Evolutionary conservation across 164 flowering plant species (phyloP).

Genomic region (Euptelea pleiosperma): DNA sequence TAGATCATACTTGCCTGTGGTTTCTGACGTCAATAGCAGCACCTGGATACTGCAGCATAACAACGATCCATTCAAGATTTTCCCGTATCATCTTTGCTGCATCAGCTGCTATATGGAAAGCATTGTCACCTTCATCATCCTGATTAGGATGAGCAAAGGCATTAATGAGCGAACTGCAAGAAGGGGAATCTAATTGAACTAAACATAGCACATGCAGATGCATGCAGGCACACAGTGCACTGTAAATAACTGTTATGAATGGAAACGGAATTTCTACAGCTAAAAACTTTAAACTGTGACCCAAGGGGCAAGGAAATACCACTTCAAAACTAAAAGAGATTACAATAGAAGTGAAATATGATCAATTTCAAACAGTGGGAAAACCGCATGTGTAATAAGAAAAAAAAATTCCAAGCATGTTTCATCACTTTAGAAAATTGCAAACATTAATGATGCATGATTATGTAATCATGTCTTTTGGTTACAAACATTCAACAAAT

Average conservation of each 20-base stretch:
- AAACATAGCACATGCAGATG: background rate
- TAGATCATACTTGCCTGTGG: slow-evolving; percentile 64
- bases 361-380: too few species aligned
- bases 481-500: too few species aligned
- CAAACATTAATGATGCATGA: too few species aligned
- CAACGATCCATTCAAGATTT: slow-evolving; percentile 88
- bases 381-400: too few species aligned
- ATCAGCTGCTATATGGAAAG: slow-evolving; percentile 98
- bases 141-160: slow-evolving; percentile 27
- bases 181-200: slow-evolving; percentile 1
- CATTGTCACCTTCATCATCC: slow-evolving; percentile 99
- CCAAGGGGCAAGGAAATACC: too few species aligned
- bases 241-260: too few species aligned
- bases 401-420: too few species aligned
- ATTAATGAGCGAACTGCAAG: background rate
- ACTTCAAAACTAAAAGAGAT: too few species aligned
- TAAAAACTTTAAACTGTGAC: too few species aligned
- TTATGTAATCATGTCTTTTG: too few species aligned
- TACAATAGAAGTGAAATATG: too few species aligned
- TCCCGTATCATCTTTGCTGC: slow-evolving; percentile 98
- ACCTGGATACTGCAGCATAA: slow-evolving; percentile 76
- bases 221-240: background rate
- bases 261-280: background rate
- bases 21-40: slow-evolving; percentile 90
- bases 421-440: too few species aligned